Conservation (phyloP, 495 filamentous ascomycete species). For the Xeromyces bisporus region DNA sequence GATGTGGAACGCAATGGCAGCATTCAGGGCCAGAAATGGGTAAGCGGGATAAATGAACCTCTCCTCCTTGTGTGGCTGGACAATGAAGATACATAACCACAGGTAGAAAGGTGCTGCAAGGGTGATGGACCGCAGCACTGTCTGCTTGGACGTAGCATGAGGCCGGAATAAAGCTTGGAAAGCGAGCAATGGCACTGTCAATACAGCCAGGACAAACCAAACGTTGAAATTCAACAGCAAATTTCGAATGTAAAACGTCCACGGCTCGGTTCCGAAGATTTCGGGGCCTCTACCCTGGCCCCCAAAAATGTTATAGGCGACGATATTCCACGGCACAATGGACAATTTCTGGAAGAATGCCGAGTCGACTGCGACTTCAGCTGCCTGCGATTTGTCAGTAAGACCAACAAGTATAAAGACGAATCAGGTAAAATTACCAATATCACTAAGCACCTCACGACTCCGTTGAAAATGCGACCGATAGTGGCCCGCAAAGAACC, state of each 20-base stretch:
- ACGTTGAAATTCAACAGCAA: slow-evolving; percentile 87
- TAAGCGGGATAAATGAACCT: slow-evolving; percentile 98
- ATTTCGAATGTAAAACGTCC: slow-evolving; percentile 92
- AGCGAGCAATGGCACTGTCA: slow-evolving; percentile 44
- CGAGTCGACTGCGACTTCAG: slow-evolving; percentile 51
- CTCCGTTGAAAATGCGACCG: slow-evolving; percentile 47
- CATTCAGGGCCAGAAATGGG: slow-evolving; percentile 81
- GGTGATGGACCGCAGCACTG: slow-evolving; percentile 49
- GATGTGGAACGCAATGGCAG: slow-evolving; percentile 69
- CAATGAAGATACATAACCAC: slow-evolving; percentile 82
- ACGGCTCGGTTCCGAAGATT: slow-evolving; percentile 92
- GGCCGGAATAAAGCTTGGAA: slow-evolving; percentile 29
- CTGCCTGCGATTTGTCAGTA: slow-evolving; percentile 21
- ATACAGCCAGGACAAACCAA: slow-evolving; percentile 75
- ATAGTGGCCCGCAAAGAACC: slow-evolving; percentile 38
- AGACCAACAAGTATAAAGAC: slow-evolving; percentile 1
- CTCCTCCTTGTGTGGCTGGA: slow-evolving; percentile 95
- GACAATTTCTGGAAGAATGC: slow-evolving; percentile 68
- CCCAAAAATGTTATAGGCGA: slow-evolving; percentile 87
- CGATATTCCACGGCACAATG: slow-evolving; percentile 78
- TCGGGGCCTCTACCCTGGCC: slow-evolving; percentile 61
- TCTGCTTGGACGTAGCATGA: slow-evolving; percentile 24
- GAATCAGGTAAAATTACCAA: slow-evolving; percentile 38
- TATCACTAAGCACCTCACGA: slow-evolving; percentile 44
- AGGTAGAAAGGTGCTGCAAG: slow-evolving; percentile 78